Percentiles rank a stretch among this genome's conserved stretches.
These are phyloP conservation scores for Filosporella fistucella DNA, from an alignment of 495 filamentous ascomycete genomes.

Conservation along the genomic window DNA sequence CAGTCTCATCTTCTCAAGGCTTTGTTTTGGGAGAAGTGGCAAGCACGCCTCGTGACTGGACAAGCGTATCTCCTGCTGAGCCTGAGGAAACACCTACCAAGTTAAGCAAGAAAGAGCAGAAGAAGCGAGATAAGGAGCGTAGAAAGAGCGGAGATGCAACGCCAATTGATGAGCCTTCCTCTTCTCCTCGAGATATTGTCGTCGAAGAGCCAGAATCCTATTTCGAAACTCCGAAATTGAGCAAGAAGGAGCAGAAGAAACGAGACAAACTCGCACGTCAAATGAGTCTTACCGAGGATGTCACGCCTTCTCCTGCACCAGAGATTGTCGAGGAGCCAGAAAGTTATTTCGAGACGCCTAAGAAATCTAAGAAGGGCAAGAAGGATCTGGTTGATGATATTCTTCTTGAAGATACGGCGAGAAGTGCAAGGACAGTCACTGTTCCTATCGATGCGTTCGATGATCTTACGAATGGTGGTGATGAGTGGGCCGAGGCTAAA, in stretches of 20 bases:
- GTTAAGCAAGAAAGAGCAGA: conserved; percentile 32
- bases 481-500: conserved; percentile 22
- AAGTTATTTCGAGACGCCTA: conserved; percentile 19
- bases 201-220: conserved; percentile 35
- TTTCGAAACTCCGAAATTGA: conserved; percentile 27
- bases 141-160: conserved; percentile 19
- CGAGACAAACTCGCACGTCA: conserved; percentile 28
- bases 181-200: conserved; percentile 29
- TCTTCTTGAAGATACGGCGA: conserved; percentile 8
- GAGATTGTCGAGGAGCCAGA: conserved; percentile 22
- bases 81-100: conserved; percentile 25
- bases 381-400: conserved; percentile 18
- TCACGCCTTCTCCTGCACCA: conserved; percentile 4
- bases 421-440: conserved; percentile 12
- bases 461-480: conserved; percentile 21
- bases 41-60: conserved; percentile 18
- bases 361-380: conserved; percentile 23
- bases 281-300: conserved; percentile 16
- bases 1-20: conserved; percentile 4
- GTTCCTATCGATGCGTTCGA: conserved; percentile 30
- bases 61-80: conserved; percentile 14
- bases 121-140: conserved; percentile 30
- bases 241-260: conserved; percentile 34
- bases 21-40: conserved; percentile 19
- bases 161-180: conserved; percentile 19